A percentile compares a stretch with the other conserved stretches of the same genome.
Evolutionary conservation across 495 filamentous ascomycete genomes (phyloP).

Genomic region (Trichoderma reesei): DNA sequence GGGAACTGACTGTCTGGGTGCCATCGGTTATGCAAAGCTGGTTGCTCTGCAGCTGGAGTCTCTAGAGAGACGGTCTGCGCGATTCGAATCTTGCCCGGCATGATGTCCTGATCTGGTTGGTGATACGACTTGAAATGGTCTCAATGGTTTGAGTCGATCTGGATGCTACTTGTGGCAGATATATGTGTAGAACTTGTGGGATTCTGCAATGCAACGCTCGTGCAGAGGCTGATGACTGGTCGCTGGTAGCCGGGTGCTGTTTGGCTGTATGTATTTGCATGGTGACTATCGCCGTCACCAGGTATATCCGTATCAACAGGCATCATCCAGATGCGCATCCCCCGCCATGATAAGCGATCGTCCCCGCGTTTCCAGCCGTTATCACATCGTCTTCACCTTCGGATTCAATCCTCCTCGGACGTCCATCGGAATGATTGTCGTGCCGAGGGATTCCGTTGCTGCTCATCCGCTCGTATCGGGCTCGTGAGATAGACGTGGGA

Average conservation of each 20-base stretch:
- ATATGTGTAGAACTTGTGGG: background rate
- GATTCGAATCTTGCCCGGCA: constrained; percentile 46
- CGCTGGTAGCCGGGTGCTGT: background rate
- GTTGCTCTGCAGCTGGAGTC: constrained; percentile 66
- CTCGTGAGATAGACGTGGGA: background rate
- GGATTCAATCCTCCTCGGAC: background rate
- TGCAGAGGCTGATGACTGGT: background rate
- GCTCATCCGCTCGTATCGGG: background rate
- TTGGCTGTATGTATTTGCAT: background rate
- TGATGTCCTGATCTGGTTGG: background rate
- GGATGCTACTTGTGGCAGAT: background rate
- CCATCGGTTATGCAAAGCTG: constrained; percentile 82
- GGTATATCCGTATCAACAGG: background rate
- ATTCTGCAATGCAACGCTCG: background rate
- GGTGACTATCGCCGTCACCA: background rate
- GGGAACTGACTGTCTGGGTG: constrained; percentile 68
- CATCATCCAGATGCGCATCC: background rate
- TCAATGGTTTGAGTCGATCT: background rate
- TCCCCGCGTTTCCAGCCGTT: background rate
- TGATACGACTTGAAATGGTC: background rate
- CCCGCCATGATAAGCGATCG: background rate
- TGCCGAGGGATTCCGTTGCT: background rate
- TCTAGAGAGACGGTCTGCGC: constrained; percentile 68
- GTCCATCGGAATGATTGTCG: background rate
- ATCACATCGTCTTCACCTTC: background rate